Percentiles rank a stretch among this genome's conserved stretches.
These are phyloP conservation scores for Ophiostoma pallidulum DNA, from an alignment of 2,329 filamentous ascomycete species.

Conservation along the genomic window DNA sequence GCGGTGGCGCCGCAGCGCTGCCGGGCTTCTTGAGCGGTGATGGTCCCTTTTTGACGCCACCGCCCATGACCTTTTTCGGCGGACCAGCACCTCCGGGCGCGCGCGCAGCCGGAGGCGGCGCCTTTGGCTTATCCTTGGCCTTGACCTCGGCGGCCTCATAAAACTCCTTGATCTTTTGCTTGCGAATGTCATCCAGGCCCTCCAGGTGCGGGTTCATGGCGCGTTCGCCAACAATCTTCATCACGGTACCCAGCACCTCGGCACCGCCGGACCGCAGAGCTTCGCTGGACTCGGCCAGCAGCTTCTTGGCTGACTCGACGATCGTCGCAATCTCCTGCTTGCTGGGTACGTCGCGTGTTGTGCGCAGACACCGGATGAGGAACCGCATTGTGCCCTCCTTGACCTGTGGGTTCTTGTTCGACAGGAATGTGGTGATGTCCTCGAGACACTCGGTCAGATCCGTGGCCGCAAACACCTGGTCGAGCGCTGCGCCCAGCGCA, in stretches of 20 bases:
- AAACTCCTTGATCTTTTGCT: constrained; percentile 91
- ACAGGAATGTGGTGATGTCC: constrained; percentile 74
- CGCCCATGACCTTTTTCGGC: constrained; percentile 32
- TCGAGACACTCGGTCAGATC: constrained; percentile 79
- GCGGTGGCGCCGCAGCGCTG: constrained; percentile 27
- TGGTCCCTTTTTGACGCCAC: constrained; percentile 42
- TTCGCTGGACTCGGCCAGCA: constrained; percentile 82
- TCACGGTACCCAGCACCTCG: constrained; percentile 84
- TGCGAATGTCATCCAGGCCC: constrained; percentile 88
- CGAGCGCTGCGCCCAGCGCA: constrained; percentile 75
- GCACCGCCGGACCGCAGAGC: constrained; percentile 79
- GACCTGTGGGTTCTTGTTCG: constrained; percentile 94
- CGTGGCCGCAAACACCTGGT: constrained; percentile 57
- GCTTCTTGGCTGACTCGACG: constrained; percentile 80
- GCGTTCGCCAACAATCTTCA: constrained; percentile 97
- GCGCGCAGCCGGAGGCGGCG: constrained; percentile 44
- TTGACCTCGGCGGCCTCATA: constrained; percentile 75
- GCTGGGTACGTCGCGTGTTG: constrained; percentile 71
- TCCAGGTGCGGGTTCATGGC: constrained; percentile 91
- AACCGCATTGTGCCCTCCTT: constrained; percentile 95
- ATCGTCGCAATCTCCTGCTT: constrained; percentile 78
- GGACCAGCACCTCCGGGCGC: constrained; percentile 34
- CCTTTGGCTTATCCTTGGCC: constrained; percentile 86
- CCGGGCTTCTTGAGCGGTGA: constrained; percentile 36
- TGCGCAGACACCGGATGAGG: constrained; percentile 76